Evolutionary conservation across 495 filamentous ascomycete genomes (phyloP).

Genomic region (Xylaria telfairii): DNA sequence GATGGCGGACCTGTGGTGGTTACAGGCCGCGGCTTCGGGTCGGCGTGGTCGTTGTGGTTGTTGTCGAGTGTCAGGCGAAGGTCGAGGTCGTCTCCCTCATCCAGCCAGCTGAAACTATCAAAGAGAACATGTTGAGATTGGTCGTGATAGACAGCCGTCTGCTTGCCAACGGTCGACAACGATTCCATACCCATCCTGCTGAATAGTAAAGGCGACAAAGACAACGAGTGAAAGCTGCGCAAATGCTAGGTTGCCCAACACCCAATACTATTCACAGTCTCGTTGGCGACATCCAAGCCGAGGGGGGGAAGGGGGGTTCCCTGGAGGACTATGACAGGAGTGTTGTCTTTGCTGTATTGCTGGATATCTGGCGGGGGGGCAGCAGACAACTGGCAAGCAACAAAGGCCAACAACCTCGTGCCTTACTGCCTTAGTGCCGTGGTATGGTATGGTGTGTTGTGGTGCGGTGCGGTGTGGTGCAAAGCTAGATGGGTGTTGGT

Average conservation of each 20-base stretch:
- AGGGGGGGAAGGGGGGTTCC: neutral
- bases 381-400: constrained; percentile 4
- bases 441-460: neutral
- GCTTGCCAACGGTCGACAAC: constrained; percentile 6
- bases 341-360: neutral
- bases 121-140: constrained; percentile 52
- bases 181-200: constrained; percentile 43
- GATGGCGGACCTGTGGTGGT: constrained; percentile 48
- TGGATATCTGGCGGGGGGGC: neutral
- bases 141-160: constrained; percentile 5
- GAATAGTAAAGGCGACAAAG: neutral
- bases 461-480: neutral
- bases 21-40: constrained; percentile 50
- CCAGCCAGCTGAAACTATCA: constrained; percentile 79
- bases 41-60: constrained; percentile 61
- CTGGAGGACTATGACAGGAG: neutral
- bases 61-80: constrained; percentile 66
- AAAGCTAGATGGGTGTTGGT: neutral
- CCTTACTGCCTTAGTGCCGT: neutral
- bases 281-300: constrained; percentile 12
- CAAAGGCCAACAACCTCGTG: constrained; percentile 5
- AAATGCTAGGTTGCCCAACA: neutral
- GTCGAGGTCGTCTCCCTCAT: constrained; percentile 78
- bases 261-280: neutral
- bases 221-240: neutral